Base-by-base conservation (phyloP, 2,329 filamentous ascomycete genomes). In the Aureobasidium mangrovei region DNA sequence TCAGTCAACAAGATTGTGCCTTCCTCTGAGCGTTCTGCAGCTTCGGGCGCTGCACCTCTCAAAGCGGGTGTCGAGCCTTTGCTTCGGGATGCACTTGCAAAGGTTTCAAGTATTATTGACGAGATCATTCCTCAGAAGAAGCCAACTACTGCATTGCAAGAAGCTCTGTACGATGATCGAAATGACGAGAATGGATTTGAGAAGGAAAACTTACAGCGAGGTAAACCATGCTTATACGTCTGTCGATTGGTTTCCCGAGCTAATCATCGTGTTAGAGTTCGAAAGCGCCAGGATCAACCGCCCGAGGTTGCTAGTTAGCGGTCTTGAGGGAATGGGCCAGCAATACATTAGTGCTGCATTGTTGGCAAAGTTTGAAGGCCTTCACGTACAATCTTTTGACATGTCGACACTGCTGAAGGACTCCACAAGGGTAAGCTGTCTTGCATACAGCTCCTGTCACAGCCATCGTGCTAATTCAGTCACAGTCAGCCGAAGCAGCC, bases 1-100 rank as follows among this genome's bases (percentile, higher is more conserved):
- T 95, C 91, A 0, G 84, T 96, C 66, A 95, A 95, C 74, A 95
- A 95, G 70, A 89, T 98, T 72, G 81, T 96, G 8, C 93, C 93
- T 5, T 97, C 93, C 0, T 97, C 93, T 0, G 89, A 97, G 68
- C 79, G 93, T 58, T 91, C 91, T 44, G 84, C 89, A 0, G 85
- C 89, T 3, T 91, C 91, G 9, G 88, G 85, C 9, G 91, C 91
- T 51, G 80, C 85, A 10, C 86, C 91, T 0, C 73, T 98, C 18
- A 88, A 89, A 2, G 84, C 84, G 61, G 77, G 80, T 8, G 80
- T 98, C 48, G 88, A 91, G 64, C 91, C 93, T 12, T 74, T 98
- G 4, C 77, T 98, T 35, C 80, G 84, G 31, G 76, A 81, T 27
- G 85, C 91, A 57, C 77, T 97, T 7, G 73, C 74, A 7, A 72